Evolutionary conservation across 1,139 yeast species (phyloP).

Genomic region (Wickerhamomyces sp.): DNA sequence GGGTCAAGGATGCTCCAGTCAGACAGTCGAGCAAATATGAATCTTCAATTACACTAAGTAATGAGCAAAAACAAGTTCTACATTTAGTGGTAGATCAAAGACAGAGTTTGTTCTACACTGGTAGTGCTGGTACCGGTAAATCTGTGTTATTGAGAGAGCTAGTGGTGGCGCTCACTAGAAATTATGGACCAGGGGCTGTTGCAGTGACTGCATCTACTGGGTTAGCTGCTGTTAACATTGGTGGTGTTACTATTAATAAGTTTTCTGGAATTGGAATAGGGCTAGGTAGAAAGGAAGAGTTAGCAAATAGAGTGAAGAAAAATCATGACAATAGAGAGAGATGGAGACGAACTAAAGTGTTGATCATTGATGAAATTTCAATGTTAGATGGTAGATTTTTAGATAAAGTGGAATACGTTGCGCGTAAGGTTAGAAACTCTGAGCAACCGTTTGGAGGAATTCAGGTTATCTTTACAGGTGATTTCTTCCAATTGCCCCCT

Average conservation of each 20-base stretch:
- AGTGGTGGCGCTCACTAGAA: slow-evolving; percentile 40
- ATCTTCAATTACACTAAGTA: slow-evolving; percentile 6
- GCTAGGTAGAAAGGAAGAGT: slow-evolving; percentile 37
- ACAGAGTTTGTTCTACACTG: slow-evolving; percentile 63
- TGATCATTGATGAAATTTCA: slow-evolving; percentile 77
- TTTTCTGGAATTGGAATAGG: slow-evolving; percentile 81
- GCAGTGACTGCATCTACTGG: slow-evolving; percentile 94
- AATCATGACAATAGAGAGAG: slow-evolving; percentile 41
- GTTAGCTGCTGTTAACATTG: slow-evolving; percentile 82
- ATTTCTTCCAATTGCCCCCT: slow-evolving; percentile 84
- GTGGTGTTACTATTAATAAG: slow-evolving; percentile 77
- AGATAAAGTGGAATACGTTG: slow-evolving; percentile 61
- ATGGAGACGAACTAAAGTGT: slow-evolving; percentile 60
- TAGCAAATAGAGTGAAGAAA: slow-evolving; percentile 43
- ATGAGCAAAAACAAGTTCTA: slow-evolving; percentile 54
- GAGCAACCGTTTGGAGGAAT: slow-evolving; percentile 73
- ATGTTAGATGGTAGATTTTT: slow-evolving; percentile 73
- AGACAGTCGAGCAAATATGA: background rate
- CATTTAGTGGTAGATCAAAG: slow-evolving; percentile 45
- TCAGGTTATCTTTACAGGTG: slow-evolving; percentile 75
- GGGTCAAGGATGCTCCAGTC: slow-evolving; percentile 8
- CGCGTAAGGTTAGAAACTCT: slow-evolving; percentile 44
- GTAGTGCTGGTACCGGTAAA: slow-evolving; percentile 85
- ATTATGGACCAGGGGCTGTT: slow-evolving; percentile 44
- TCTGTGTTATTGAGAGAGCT: slow-evolving; percentile 66